A percentile compares a stretch with the other conserved stretches of the same genome.
phyloP scores from a whole-genome alignment of 163 green algal species.

The Chlorella variabilis region DNA sequence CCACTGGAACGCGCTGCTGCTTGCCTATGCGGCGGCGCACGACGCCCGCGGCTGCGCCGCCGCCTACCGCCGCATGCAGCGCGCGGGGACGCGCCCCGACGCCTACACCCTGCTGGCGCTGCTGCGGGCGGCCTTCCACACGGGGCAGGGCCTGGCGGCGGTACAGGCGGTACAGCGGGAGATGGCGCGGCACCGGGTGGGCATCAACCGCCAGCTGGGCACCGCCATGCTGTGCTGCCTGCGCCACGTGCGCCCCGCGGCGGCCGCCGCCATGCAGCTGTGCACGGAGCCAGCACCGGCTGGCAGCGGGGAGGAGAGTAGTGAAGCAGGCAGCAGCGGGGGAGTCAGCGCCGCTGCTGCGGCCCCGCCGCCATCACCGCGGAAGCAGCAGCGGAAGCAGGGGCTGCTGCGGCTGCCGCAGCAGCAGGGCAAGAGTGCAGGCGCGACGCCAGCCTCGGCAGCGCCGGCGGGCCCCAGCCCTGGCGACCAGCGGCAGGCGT shows the following conservation, averaged over 20 bases:
- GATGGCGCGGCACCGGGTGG: conserved; percentile 6
- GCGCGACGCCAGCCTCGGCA: neutral
- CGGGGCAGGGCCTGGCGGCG: conserved; percentile 5
- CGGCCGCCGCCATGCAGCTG: neutral
- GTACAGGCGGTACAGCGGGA: conserved; percentile 16
- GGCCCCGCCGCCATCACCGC: neutral
- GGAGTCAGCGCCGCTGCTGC: neutral
- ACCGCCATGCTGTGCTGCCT: conserved; percentile 38
- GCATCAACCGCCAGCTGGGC: conserved; percentile 17
- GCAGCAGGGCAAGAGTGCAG: neutral
- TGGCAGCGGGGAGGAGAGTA: too few species aligned
- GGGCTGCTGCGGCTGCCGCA: neutral
- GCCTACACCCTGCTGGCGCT: conserved; percentile 38
- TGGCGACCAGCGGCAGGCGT: neutral
- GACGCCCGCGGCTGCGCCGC: conserved; percentile 1
- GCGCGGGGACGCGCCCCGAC: conserved; percentile 20
- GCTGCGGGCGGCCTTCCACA: neutral
- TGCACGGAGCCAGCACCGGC: too few species aligned
- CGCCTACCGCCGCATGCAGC: conserved; percentile 38
- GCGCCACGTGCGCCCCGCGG: conserved; percentile 10
- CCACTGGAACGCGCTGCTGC: conserved; percentile 50
- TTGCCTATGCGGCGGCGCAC: conserved; percentile 8
- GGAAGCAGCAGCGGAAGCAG: neutral
- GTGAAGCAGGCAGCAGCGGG: neutral
- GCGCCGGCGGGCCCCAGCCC: neutral